A percentile compares a stretch with the other conserved stretches of the same genome.
Conservation (phyloP, 2,329 filamentous ascomycete genomes). For the Nannizzia gypsea region DNA sequence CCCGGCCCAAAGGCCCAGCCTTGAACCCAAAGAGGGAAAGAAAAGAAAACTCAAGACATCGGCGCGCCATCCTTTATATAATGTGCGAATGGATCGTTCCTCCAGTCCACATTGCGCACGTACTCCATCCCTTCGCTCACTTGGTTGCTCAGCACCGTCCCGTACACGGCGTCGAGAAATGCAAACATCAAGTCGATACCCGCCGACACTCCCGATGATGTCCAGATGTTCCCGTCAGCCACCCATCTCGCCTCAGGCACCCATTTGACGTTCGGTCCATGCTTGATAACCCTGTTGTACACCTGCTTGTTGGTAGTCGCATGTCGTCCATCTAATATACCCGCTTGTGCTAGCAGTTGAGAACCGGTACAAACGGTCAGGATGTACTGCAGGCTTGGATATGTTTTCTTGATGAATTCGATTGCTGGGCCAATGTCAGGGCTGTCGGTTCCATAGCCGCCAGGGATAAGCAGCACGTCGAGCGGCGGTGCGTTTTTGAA, state of each 20-base stretch:
- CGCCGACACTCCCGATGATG: conserved; percentile 50
- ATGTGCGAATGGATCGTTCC: conserved; percentile 44
- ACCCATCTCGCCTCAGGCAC: conserved; percentile 52
- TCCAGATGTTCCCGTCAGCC: conserved; percentile 55
- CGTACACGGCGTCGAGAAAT: conserved; percentile 45
- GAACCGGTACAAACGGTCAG: conserved; percentile 58
- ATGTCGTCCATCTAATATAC: conserved; percentile 46
- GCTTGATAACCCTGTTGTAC: conserved; percentile 39
- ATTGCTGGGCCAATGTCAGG: conserved; percentile 31
- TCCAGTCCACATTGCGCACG: conserved; percentile 41
- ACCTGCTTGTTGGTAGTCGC: conserved; percentile 57
- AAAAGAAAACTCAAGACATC: background rate
- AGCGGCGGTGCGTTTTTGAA: conserved; percentile 24
- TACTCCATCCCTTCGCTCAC: conserved; percentile 48
- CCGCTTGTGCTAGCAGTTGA: conserved; percentile 46
- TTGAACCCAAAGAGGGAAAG: no score
- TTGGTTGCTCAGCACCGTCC: conserved; percentile 37
- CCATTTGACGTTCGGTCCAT: conserved; percentile 47
- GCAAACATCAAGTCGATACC: conserved; percentile 52
- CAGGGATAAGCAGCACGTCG: conserved; percentile 7
- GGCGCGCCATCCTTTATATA: background rate
- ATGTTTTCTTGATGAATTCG: conserved; percentile 36
- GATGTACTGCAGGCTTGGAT: conserved; percentile 41
- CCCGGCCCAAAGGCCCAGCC: background rate
- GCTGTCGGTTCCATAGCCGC: conserved; percentile 23